These are phyloP conservation scores for Extremus antarcticus DNA, from an alignment of 495 filamentous ascomycete genomes.

Conservation along the genomic window DNA sequence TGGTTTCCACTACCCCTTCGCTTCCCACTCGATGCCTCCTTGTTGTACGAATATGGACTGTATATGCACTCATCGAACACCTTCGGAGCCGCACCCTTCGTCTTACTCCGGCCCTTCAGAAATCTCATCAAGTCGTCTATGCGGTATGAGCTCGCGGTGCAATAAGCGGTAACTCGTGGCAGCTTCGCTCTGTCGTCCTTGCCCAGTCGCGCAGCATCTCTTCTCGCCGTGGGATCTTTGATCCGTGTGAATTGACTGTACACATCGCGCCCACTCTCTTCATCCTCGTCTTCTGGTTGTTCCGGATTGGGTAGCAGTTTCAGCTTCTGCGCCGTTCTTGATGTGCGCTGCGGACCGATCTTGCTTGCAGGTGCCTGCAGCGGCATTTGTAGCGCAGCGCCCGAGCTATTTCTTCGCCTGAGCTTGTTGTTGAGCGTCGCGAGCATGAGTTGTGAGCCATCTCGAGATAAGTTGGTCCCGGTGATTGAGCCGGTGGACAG, in stretches of 20 bases:
- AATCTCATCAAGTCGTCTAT: constrained; percentile 80
- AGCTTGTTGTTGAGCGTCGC: constrained; percentile 80
- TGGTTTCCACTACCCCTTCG: constrained; percentile 34
- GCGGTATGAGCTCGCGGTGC: constrained; percentile 81
- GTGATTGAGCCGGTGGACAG: constrained; percentile 29
- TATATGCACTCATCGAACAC: constrained; percentile 95
- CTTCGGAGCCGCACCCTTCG: constrained; percentile 72
- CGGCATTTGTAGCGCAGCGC: constrained; percentile 43
- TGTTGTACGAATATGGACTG: constrained; percentile 72
- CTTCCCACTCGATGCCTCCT: constrained; percentile 12
- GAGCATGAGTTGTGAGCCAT: constrained; percentile 54
- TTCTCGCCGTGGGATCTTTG: constrained; percentile 85
- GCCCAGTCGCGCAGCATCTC: constrained; percentile 85
- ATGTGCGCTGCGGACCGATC: constrained; percentile 89
- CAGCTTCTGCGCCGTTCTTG: constrained; percentile 89
- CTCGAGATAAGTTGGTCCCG: constrained; percentile 7
- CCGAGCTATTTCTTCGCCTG: constrained; percentile 71
- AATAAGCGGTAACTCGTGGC: constrained; percentile 90
- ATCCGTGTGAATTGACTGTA: constrained; percentile 93
- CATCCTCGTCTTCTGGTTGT: constrained; percentile 65
- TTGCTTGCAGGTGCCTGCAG: constrained; percentile 47
- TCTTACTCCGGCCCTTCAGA: constrained; percentile 67
- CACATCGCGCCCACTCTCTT: constrained; percentile 88
- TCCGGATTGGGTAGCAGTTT: constrained; percentile 89
- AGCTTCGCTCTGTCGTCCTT: constrained; percentile 83